Evolutionary conservation across 2,329 filamentous ascomycete species (phyloP), one percentile per base, ranked within the genome.

Genomic region (Penicillium sp.): DNA sequence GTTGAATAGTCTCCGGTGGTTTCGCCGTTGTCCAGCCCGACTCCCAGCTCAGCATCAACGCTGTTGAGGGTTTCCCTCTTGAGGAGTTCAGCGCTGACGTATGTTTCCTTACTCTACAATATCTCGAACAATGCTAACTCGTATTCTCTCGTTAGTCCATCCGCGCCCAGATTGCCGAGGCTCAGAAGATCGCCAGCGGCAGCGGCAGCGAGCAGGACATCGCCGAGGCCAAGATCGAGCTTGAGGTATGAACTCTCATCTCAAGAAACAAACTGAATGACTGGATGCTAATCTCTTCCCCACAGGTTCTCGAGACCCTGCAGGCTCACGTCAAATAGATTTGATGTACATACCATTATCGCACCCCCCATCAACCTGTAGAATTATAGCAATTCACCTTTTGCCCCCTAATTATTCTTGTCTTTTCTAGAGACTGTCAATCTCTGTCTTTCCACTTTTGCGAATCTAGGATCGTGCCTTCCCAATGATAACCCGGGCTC

Each of bases 201-300:
- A 86, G 82, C 73, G 94, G 93, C 72, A 97, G 91, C 77, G 94
- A 97, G 85, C 88, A 92, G 80, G 94, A 97, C 73, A 90, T 97
- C 79, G 93, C 93, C 63, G 94, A 99, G 86, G 94, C 94, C 66
- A 97, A 97, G 86, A 93, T 99, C 75, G 93, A 97, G 84, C 81
- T 99, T 67, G 94, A 99, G 91, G 93, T 96, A 79, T 74, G 82
- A 50, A 49, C 22, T 40, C 34, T 36, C n/a, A 13, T 8, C 34
- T 36, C 13, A 34, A 34, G 31, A 34, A 13, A 36, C 34, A 36
- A 36, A 6, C 34, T 14, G 34, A n/a, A n/a, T n/a, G 31, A n/a
- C 34, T 29, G 45, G 51, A 50, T 48, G 44, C 48, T 55, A 54
- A 59, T 48, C 43, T 42, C 36, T 45, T 43, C 4, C 34, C 34